Evolutionary conservation across 2,329 filamentous ascomycete genomes (phyloP).

Genomic region (Ceratocystis alfenasii): DNA sequence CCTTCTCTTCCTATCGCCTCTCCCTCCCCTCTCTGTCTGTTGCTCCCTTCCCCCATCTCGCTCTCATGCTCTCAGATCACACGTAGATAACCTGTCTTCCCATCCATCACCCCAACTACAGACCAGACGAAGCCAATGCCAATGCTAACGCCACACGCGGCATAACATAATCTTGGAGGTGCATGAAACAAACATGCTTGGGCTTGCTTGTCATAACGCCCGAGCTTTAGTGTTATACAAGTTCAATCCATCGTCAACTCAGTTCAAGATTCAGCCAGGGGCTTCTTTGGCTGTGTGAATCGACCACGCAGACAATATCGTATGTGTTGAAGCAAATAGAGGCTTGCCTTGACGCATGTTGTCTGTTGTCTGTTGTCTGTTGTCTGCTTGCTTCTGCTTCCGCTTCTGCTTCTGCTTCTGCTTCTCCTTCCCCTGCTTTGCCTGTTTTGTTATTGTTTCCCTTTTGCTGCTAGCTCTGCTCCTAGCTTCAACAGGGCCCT

Average conservation of each 20-base stretch:
- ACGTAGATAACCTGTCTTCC: neutral
- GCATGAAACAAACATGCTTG: conserved; percentile 11
- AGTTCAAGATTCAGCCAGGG: neutral
- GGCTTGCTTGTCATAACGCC: conserved; percentile 3
- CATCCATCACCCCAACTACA: neutral
- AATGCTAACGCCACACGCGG: conserved; percentile 1
- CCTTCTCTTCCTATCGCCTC: neutral
- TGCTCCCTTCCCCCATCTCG: neutral
- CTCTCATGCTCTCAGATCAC: neutral
- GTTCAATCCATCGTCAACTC: neutral
- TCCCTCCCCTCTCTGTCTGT: neutral
- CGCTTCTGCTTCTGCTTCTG: neutral
- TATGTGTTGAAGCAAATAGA: too few species aligned
- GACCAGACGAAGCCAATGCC: neutral
- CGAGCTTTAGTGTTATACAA: conserved; percentile 4
- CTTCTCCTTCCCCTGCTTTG: neutral
- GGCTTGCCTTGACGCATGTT: neutral
- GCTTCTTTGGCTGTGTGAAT: neutral
- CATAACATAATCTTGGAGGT: conserved; percentile 11
- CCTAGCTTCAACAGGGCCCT: too few species aligned
- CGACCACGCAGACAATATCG: neutral
- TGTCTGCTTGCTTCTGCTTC: neutral
- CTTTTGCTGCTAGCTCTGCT: neutral
- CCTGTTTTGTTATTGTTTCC: neutral
- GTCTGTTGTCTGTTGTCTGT: neutral